Conservation (phyloP, 768 basidiomycete species). For the Amanita rubescens region DNA sequence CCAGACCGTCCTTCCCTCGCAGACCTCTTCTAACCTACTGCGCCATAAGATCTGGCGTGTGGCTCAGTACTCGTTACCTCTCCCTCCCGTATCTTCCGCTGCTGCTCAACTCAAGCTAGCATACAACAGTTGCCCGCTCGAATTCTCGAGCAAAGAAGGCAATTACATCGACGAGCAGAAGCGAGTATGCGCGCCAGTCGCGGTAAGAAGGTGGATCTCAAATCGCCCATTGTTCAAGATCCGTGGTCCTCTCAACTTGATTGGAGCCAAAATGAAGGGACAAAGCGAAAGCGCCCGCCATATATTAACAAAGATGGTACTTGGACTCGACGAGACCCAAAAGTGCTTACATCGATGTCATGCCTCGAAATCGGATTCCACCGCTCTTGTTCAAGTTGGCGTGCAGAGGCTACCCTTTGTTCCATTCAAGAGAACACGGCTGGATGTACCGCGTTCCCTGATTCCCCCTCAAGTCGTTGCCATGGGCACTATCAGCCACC, state of each 20-base stretch:
- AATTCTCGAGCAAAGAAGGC: too few relatives aligned
- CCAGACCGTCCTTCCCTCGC: too few relatives aligned
- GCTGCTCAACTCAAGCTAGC: too few relatives aligned
- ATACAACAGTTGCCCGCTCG: too few relatives aligned
- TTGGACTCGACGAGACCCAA: slow-evolving; percentile 80
- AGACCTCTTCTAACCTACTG: too few relatives aligned
- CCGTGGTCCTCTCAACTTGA: slow-evolving; percentile 62
- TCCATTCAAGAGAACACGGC: slow-evolving; percentile 79
- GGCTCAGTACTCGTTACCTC: too few relatives aligned
- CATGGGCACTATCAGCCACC: slow-evolving; percentile 97
- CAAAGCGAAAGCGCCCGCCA: slow-evolving; percentile 33
- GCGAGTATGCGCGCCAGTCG: too few relatives aligned
- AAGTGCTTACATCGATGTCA: slow-evolving; percentile 71
- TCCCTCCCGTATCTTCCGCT: too few relatives aligned
- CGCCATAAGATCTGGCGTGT: too few relatives aligned
- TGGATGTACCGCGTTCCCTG: slow-evolving; percentile 83
- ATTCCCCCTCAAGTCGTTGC: slow-evolving; percentile 95
- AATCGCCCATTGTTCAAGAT: slow-evolving; percentile 32
- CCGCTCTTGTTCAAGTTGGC: slow-evolving; percentile 81
- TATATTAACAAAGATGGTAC: slow-evolving; percentile 95
- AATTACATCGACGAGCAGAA: too few relatives aligned
- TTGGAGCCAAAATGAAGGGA: slow-evolving; percentile 43
- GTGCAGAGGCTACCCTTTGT: slow-evolving; percentile 83
- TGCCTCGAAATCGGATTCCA: slow-evolving; percentile 73
- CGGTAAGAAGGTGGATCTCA: too few relatives aligned